Evolutionary conservation across 2,329 filamentous ascomycete genomes (phyloP), one percentile per base, ranked within the genome.

Genomic region (Alternaria sp.): DNA sequence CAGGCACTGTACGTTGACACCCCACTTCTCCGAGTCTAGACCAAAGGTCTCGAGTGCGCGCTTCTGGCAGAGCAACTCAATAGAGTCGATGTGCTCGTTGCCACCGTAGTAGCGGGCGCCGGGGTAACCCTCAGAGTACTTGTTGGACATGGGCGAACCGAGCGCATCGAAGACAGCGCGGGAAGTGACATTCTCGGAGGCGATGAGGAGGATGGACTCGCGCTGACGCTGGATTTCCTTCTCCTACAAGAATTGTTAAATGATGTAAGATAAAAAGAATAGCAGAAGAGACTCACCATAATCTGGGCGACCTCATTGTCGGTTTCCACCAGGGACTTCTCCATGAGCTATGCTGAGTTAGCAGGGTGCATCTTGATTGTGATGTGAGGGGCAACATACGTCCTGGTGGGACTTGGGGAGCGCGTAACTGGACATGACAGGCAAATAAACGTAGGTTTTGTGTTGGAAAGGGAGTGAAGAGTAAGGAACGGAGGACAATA

Each of bases 61-160:
- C 77, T 92, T 86, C 82, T 98, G 95, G 81, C 94, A 98, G 48
- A 97, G 84, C 47, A 90, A 85, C 83, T 98, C 94, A 6, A 94
- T 88, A 74, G 93, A 87, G 75, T 98, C 94, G 74, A 98, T 98
- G 80, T 94, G 93, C 81, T 97, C 91, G 79, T 98, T 98, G 66
- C 94, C 94, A 54, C 94, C 94, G 77, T 98, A 98, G 83, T 98
- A 98, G 76, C 94, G 87, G 62, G 94, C 94, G 57, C 95, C 95
- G 32, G 94, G 95, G 74, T 99, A 99, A 52, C 95, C 95, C 81
- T 99, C 95, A 0, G 95, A 98, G 83, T 99, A 99, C 80, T 99
- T 98, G 82, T 98, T 97, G 82, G 92, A 80, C 78, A 80, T 80
- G 68, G 78, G 77, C 56, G 78, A 80, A 54, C 78, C 92, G 91